phyloP scores from a whole-genome alignment of 352 stramenopile species.

The Phytophthora fragariae region DNA sequence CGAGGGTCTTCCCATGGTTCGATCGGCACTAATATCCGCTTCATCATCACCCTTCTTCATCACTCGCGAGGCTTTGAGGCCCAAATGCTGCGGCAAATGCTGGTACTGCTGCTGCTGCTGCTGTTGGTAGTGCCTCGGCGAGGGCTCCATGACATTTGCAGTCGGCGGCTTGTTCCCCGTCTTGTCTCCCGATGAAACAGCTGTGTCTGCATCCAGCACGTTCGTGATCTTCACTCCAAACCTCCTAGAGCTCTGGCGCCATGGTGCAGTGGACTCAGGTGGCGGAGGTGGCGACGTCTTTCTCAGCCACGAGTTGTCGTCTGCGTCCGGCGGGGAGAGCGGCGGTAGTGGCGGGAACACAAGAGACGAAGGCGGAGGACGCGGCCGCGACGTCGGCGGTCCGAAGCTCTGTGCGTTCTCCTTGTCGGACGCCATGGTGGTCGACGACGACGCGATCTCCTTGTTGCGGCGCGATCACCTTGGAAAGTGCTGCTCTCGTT shows the following conservation, averaged over 20 bases:
- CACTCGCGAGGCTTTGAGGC: background rate
- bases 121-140: constrained; percentile 27
- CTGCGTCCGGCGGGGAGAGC: constrained; percentile 29
- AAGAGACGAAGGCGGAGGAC: background rate
- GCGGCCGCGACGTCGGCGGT: background rate
- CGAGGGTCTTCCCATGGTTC: background rate
- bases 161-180: constrained; percentile 12
- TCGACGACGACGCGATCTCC: background rate
- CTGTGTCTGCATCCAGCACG: background rate
- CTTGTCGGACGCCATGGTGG: constrained; percentile 25
- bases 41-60: background rate
- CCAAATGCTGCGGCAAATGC: background rate
- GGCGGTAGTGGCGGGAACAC: constrained; percentile 33
- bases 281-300: background rate
- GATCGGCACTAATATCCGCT: background rate
- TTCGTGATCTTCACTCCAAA: constrained; percentile 19
- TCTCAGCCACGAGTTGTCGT: constrained; percentile 5
- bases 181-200: background rate
- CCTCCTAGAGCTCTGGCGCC: constrained; percentile 9
- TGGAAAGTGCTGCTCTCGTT: background rate
- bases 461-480: background rate
- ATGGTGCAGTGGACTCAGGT: background rate
- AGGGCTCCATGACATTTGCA: constrained; percentile 1
- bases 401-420: constrained; percentile 7
- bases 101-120: constrained; percentile 24